Evolutionary conservation across 306 rosid species (phyloP).

Genomic region (Casuarina equisetifolia): DNA sequence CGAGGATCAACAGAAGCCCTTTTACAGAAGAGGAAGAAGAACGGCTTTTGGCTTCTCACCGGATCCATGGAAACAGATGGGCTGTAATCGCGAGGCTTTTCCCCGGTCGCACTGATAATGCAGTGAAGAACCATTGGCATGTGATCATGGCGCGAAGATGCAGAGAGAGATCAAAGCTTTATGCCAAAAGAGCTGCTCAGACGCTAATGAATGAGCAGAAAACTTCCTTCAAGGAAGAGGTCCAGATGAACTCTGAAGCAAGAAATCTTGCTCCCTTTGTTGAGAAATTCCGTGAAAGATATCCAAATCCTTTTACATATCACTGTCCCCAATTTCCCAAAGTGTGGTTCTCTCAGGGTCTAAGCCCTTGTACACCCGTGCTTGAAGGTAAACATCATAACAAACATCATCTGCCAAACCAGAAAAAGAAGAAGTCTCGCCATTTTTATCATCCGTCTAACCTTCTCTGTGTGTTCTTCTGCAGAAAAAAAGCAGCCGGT

Average conservation of each 20-base stretch:
- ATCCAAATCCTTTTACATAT: conserved; percentile 23
- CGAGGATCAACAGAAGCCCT: conserved; percentile 80
- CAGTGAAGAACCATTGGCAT: conserved; percentile 98
- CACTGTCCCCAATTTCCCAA: conserved; percentile 34
- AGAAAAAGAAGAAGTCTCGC: no score
- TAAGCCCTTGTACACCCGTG: conserved; percentile 31
- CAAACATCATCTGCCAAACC: not conserved
- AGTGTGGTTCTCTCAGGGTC: conserved; percentile 32
- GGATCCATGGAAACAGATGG: conserved; percentile 88
- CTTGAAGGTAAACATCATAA: conserved; percentile 36
- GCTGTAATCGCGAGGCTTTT: conserved; percentile 88
- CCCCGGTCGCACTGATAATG: conserved; percentile 92
- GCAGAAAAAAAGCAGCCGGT: conserved; percentile 57
- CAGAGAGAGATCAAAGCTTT: conserved; percentile 56
- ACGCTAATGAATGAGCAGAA: not conserved
- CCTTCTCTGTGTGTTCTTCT: not conserved
- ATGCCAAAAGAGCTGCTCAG: conserved; percentile 40
- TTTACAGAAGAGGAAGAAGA: conserved; percentile 92
- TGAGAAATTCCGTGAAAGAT: conserved; percentile 36
- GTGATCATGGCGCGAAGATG: conserved; percentile 87
- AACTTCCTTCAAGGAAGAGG: conserved; percentile 23
- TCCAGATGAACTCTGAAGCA: conserved; percentile 17
- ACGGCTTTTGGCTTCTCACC: conserved; percentile 68
- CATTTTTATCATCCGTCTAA: no score
- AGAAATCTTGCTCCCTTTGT: conserved; percentile 37